Conservation (phyloP, 2,329 filamentous ascomycete genomes). For the Exophiala sideris region DNA sequence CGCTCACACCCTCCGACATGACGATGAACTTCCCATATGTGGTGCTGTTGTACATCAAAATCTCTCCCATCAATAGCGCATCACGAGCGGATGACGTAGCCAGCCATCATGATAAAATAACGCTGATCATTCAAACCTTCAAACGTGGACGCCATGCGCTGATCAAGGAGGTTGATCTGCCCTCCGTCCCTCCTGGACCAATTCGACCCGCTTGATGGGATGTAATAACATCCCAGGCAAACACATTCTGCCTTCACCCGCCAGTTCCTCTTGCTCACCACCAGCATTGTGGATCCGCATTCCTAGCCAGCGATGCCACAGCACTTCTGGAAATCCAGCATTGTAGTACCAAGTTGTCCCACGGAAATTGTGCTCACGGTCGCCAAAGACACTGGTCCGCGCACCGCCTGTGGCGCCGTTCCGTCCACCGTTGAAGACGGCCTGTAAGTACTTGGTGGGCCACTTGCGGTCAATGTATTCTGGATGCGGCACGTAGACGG, state of each 20-base stretch:
- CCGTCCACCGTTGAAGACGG: conserved; percentile 73
- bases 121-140: too few species aligned
- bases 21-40: too few species aligned
- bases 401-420: conserved; percentile 73
- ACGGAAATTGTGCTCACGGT: conserved; percentile 82
- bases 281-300: conserved; percentile 74
- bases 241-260: conserved; percentile 82
- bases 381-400: conserved; percentile 70
- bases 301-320: conserved; percentile 85
- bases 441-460: conserved; percentile 74
- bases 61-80: too few species aligned
- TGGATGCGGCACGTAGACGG: conserved; percentile 85
- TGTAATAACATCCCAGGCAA: conserved; percentile 85
- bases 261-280: conserved; percentile 70
- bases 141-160: too few species aligned
- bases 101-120: too few species aligned
- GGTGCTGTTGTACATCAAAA: too few species aligned
- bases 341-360: conserved; percentile 93
- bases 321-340: conserved; percentile 71
- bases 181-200: conserved; percentile 35
- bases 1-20: too few species aligned
- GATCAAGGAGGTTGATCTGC: conserved; percentile 15
- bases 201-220: conserved; percentile 74
- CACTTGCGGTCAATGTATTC: conserved; percentile 83
- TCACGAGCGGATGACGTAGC: too few species aligned